Percentiles rank a stretch among this genome's conserved stretches.
Conservation (phyloP, 1,284 basidiomycete species). For the Cutaneotrichosporon mucoides region DNA sequence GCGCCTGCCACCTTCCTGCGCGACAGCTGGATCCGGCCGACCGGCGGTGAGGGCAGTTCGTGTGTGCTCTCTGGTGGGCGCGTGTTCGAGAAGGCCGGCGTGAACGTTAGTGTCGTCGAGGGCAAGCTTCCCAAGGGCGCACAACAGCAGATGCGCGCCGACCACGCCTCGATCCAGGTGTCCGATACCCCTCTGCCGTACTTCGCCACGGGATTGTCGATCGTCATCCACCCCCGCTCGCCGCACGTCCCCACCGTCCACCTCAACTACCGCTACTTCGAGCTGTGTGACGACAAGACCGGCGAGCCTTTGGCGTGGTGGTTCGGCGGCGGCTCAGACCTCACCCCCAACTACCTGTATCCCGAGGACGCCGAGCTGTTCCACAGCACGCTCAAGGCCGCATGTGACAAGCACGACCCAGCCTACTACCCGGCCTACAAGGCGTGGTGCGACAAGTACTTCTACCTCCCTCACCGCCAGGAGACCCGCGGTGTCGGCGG, state of each 20-base stretch:
- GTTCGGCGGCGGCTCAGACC: constrained; percentile 94
- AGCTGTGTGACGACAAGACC: constrained; percentile 62
- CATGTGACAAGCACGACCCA: constrained; percentile 69
- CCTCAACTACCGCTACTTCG: constrained; percentile 97
- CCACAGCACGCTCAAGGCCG: constrained; percentile 70
- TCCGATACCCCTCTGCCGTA: constrained; percentile 73
- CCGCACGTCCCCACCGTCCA: constrained; percentile 91
- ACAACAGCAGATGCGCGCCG: constrained; percentile 88
- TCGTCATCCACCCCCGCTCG: constrained; percentile 91
- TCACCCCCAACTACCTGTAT: constrained; percentile 91
- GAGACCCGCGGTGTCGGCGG: constrained; percentile 91
- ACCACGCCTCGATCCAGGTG: constrained; percentile 66
- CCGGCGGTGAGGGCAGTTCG: constrained; percentile 78
- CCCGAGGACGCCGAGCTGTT: constrained; percentile 84
- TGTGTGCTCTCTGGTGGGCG: constrained; percentile 74
- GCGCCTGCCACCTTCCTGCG: constrained; percentile 64
- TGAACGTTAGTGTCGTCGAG: constrained; percentile 91
- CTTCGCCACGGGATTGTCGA: constrained; percentile 85
- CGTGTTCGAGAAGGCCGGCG: constrained; percentile 92
- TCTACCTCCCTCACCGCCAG: constrained; percentile 85
- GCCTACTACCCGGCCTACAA: constrained; percentile 79
- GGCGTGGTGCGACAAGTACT: constrained; percentile 97
- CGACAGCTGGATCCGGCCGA: constrained; percentile 76
- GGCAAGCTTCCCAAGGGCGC: constrained; percentile 82
- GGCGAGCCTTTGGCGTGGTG: constrained; percentile 78